Conservation (phyloP, 2,329 filamentous ascomycete genomes). For the Ceratocystis ficicola region DNA sequence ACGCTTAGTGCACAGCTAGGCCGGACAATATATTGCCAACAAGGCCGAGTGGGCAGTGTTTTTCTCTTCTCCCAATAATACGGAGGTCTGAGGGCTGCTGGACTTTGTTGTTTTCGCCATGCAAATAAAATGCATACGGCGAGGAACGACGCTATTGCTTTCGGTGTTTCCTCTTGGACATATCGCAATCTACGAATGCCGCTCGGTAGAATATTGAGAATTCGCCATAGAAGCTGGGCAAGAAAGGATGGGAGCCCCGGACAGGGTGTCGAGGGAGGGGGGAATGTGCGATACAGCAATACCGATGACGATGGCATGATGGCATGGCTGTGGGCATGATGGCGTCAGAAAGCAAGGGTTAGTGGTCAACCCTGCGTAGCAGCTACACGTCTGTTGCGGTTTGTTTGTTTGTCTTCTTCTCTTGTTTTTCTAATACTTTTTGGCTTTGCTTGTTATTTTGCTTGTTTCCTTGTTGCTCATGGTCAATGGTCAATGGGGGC, state of each 20-base stretch:
- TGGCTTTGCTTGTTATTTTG: too few species aligned
- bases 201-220: background rate
- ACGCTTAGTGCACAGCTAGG: background rate
- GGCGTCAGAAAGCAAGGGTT: too few species aligned
- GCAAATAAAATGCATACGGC: background rate
- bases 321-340: too few species aligned
- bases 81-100: background rate
- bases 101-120: background rate
- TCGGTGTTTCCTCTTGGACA: slow-evolving; percentile 11
- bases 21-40: background rate
- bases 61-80: background rate
- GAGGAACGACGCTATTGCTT: background rate
- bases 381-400: too few species aligned
- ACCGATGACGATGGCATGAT: background rate
- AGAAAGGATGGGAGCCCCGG: background rate
- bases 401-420: too few species aligned
- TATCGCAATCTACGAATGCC: slow-evolving; percentile 5
- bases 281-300: background rate
- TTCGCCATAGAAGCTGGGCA: slow-evolving; percentile 1
- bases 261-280: background rate
- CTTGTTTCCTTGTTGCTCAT: too few species aligned
- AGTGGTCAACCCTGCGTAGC: too few species aligned
- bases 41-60: background rate
- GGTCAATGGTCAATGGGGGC: too few species aligned
- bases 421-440: too few species aligned